A percentile compares a stretch with the other conserved stretches of the same genome.
These are phyloP conservation scores for Leccinum truebloodii DNA, from an alignment of 768 basidiomycete genomes.

Conservation along the genomic window DNA sequence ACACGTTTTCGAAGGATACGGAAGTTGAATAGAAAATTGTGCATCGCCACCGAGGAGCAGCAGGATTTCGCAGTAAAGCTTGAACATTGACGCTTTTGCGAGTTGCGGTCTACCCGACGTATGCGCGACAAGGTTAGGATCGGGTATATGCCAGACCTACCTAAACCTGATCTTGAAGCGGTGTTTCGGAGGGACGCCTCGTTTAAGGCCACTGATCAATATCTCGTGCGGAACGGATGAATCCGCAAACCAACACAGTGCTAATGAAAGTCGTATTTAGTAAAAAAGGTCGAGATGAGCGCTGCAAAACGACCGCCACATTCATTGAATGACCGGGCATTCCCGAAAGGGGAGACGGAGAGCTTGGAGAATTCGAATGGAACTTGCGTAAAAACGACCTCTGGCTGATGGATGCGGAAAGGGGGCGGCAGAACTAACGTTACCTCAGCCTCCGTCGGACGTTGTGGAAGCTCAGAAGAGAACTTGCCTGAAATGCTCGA, in stretches of 20 bases:
- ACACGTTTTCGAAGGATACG: slow-evolving; percentile 16
- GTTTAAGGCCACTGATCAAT: slow-evolving; percentile 76
- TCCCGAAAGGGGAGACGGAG: slow-evolving; percentile 39
- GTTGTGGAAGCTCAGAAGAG: not conserved
- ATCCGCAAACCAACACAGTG: slow-evolving; percentile 70
- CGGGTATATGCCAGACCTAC: slow-evolving; percentile 36
- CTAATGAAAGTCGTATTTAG: slow-evolving; percentile 37
- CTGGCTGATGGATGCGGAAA: slow-evolving; percentile 52
- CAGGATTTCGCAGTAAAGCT: slow-evolving; percentile 40
- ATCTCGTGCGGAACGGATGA: slow-evolving; percentile 52
- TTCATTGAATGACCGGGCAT: slow-evolving; percentile 61
- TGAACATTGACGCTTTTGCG: slow-evolving; percentile 55
- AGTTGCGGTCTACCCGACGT: slow-evolving; percentile 45
- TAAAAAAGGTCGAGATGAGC: not conserved
- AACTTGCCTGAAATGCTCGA: slow-evolving; percentile 40
- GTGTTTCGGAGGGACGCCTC: slow-evolving; percentile 75
- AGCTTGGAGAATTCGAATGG: slow-evolving; percentile 56
- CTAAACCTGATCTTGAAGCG: slow-evolving; percentile 61
- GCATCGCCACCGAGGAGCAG: slow-evolving; percentile 14
- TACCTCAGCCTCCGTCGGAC: not conserved
- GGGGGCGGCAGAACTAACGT: slow-evolving; percentile 45
- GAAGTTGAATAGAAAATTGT: slow-evolving; percentile 11
- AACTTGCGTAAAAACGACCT: slow-evolving; percentile 57
- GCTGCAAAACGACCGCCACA: slow-evolving; percentile 41
- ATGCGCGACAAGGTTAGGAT: not conserved